These are phyloP conservation scores for Xenoacremonium recifei DNA, from an alignment of 2,329 filamentous ascomycete species.

Conservation along the genomic window DNA sequence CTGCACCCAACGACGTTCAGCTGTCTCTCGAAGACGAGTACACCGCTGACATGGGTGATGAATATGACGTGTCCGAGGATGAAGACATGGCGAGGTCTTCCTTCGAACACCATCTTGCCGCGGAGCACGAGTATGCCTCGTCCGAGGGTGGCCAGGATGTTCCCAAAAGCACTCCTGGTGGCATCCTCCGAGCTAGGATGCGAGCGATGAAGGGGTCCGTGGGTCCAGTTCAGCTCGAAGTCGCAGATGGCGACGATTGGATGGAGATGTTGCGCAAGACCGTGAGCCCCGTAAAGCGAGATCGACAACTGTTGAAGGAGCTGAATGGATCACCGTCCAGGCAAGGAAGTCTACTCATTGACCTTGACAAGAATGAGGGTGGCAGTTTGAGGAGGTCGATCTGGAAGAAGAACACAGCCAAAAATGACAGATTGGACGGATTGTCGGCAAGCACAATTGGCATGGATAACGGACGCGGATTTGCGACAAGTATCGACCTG, in stretches of 20 bases:
- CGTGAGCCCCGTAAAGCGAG: constrained; percentile 89
- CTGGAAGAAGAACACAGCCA: constrained; percentile 33
- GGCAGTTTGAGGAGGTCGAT: constrained; percentile 43
- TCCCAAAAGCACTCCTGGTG: constrained; percentile 52
- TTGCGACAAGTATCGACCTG: constrained; percentile 87
- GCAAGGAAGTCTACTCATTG: constrained; percentile 23
- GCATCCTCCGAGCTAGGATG: constrained; percentile 62
- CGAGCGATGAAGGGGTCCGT: constrained; percentile 60
- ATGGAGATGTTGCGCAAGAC: constrained; percentile 90
- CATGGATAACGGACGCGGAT: constrained; percentile 58
- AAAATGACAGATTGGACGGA: constrained; percentile 27
- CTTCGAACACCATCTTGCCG: constrained; percentile 69
- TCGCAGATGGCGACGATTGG: constrained; percentile 80
- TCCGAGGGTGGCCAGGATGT: constrained; percentile 49
- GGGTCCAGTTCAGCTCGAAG: constrained; percentile 58
- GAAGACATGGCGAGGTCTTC: constrained; percentile 78
- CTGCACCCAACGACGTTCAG: constrained; percentile 60
- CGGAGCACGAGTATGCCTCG: constrained; percentile 65
- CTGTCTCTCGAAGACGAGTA: constrained; percentile 61
- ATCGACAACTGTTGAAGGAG: constrained; percentile 69
- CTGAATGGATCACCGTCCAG: constrained; percentile 53
- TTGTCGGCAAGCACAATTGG: constrained; percentile 28
- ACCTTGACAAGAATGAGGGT: constrained; percentile 39
- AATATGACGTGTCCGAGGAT: constrained; percentile 72
- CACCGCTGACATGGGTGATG: constrained; percentile 59